Conservation (phyloP, 2,329 filamentous ascomycete genomes). For the Fusarium odoratissimum region DNA sequence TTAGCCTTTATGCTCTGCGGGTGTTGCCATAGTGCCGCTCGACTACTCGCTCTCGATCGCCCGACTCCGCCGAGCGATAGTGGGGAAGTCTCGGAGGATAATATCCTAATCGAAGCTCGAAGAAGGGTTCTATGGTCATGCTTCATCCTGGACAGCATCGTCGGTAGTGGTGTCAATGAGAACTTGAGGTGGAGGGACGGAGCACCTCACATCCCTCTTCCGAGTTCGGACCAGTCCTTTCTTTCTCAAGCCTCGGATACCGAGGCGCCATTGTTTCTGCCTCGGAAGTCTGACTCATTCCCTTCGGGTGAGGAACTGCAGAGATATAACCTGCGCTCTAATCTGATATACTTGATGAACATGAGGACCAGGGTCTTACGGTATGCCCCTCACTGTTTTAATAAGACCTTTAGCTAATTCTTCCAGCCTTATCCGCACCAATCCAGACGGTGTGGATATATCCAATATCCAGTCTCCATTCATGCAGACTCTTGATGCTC, state of each 20-base stretch:
- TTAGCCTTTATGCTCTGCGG: background rate
- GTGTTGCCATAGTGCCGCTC: background rate
- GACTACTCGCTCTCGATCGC: background rate
- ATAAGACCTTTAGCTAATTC: too few relatives aligned
- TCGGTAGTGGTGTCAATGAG: background rate
- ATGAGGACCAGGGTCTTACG: background rate
- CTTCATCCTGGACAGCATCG: background rate
- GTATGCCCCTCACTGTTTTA: background rate
- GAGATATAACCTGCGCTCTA: background rate
- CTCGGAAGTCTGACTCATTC: background rate
- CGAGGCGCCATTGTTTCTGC: background rate
- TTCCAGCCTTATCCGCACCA: background rate
- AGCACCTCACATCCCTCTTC: background rate
- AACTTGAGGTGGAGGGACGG: background rate
- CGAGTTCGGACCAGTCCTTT: background rate
- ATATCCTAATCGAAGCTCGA: background rate
- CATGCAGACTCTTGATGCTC: background rate
- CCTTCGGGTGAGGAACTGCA: background rate
- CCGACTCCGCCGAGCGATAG: background rate
- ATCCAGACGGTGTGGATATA: background rate
- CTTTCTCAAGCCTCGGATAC: background rate
- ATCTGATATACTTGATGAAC: background rate
- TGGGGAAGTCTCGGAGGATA: background rate
- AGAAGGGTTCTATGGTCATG: background rate
- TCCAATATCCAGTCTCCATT: background rate